phyloP scores from a whole-genome alignment of 2,329 filamentous ascomycete species.

The Ophiostoma himal-ulmi region DNA sequence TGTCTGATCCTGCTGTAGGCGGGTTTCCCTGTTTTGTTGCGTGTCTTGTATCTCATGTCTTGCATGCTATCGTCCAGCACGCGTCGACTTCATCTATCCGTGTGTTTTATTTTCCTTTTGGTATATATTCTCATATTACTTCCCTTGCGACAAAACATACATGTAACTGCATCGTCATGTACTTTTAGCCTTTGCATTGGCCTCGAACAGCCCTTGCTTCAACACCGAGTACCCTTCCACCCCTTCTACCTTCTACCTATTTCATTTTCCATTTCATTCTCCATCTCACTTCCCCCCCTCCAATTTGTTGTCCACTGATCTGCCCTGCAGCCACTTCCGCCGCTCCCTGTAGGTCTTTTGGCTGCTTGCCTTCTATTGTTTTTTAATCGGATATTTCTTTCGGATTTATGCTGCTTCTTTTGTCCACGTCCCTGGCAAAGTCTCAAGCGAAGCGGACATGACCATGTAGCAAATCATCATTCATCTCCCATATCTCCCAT shows the following conservation, averaged over 20 bases:
- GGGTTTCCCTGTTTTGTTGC: neutral
- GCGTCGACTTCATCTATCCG: neutral
- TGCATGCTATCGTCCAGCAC: neutral
- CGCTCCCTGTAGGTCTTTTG: slow-evolving; percentile 8
- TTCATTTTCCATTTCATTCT: neutral
- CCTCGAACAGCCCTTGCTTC: neutral
- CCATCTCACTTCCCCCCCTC: neutral
- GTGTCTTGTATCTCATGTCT: neutral
- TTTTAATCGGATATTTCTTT: neutral
- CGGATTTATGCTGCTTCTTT: neutral
- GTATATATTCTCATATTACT: neutral
- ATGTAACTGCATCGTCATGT: neutral
- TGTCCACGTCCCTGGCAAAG: neutral
- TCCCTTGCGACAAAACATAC: neutral
- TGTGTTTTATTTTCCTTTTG: neutral
- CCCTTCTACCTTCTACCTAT: neutral
- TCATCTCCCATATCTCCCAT: neutral
- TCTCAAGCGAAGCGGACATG: neutral
- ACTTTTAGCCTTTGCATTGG: neutral
- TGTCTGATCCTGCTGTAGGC: neutral
- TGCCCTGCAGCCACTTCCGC: neutral
- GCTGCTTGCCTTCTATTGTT: neutral
- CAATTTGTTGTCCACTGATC: neutral
- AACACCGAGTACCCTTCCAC: neutral
- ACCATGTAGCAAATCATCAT: neutral